Evolutionary conservation across 352 stramenopile species (phyloP), one percentile per base, ranked within the genome.

Genomic region (Phytopythium delawarense): DNA sequence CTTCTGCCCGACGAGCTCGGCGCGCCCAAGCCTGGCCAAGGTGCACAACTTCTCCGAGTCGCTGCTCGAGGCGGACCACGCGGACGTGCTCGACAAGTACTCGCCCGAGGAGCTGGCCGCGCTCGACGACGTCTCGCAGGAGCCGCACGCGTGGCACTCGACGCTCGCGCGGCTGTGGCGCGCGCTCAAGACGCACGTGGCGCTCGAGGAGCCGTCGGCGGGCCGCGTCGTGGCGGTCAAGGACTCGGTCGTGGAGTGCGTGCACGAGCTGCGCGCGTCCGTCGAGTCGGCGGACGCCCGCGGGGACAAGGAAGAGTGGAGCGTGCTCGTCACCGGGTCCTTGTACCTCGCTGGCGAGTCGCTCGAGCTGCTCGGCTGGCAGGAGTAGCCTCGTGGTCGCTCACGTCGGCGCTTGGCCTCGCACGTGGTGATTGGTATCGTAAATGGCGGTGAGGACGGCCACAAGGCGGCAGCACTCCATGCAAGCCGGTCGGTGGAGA

Each of bases 321-420:
- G 71, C 55, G 72, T 93, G 25, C 61, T 93, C n/a, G 78, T 87
- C 51, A 91, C 84, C 1, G 84, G 84, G 4, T 93, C 84, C 46
- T 73, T 93, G 42, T 91, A 91, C 60, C 69, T 91, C 34, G 79
- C 78, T 8, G 84, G 84, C 23, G 84, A 92, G 57, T 65, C 79
- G 28, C 69, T 93, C 55, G 70, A 75, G 28, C 80, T 84, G 35
- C 67, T 91, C 42, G 68, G 74, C 9, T 93, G 84, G 84, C 70
- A 77, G 37, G 84, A 92, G 58, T 88, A 68, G 78, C 21, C 16
- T 20, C 9, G 35, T 25, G 23, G 46, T 20, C 32, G 30, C 11
- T 59, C 37, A 40, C 52, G 28, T 50, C 40, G 32, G 45, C 23
- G 12, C 34, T 32, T 28, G 35, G 13, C 8, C 18, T 21, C 4